Conservation (phyloP, 306 rosid genomes). For the Rosa lucieae region DNA sequence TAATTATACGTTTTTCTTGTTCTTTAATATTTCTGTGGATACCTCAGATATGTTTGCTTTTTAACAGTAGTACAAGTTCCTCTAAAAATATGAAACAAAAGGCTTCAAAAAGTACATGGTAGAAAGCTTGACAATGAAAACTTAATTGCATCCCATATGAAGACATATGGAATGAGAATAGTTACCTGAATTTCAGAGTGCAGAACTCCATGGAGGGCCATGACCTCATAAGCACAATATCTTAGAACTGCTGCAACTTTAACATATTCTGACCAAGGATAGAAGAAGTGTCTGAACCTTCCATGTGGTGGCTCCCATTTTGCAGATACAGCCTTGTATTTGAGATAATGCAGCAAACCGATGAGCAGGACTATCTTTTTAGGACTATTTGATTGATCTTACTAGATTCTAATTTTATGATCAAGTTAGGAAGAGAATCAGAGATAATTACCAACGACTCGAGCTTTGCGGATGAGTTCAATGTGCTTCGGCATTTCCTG, state of each 20-base stretch:
- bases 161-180: neutral
- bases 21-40: constrained; percentile 7
- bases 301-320: constrained; percentile 95
- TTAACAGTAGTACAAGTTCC: constrained; percentile 15
- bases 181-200: constrained; percentile 79
- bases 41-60: constrained; percentile 6
- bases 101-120: neutral
- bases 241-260: constrained; percentile 65
- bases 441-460: constrained; percentile 47
- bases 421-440: neutral
- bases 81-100: neutral
- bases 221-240: constrained; percentile 70
- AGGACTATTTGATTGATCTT: neutral
- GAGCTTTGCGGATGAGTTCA: constrained; percentile 63
- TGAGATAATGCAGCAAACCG: constrained; percentile 6
- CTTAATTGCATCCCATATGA: neutral
- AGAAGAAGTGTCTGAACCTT: constrained; percentile 58
- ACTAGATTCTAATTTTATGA: neutral
- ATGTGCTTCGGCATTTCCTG: constrained; percentile 50
- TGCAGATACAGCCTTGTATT: constrained; percentile 59
- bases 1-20: neutral
- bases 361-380: neutral
- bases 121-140: constrained; percentile 1
- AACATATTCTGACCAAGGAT: constrained; percentile 73
- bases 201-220: constrained; percentile 71